Conservation (phyloP, 208 protist genomes). For the Zelonia costaricensis region DNA sequence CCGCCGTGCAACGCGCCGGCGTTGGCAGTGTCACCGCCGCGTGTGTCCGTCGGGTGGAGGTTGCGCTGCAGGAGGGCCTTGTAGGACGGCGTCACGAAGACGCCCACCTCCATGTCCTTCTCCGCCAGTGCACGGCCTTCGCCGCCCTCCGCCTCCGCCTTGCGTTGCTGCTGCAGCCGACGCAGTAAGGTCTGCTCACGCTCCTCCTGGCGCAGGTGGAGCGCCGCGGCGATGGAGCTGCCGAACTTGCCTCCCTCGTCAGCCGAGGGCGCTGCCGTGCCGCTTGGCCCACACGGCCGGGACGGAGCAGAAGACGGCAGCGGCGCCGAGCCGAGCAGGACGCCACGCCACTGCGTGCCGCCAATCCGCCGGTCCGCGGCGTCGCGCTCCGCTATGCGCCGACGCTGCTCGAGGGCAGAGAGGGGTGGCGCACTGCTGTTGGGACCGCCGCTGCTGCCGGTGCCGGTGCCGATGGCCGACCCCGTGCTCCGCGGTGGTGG, state of each 20-base stretch:
- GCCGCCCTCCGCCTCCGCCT: slow-evolving; percentile 35
- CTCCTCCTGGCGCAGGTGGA: slow-evolving; percentile 42
- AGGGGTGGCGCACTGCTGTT: neutral
- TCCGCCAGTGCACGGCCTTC: slow-evolving; percentile 35
- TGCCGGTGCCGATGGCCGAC: neutral
- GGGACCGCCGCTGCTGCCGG: neutral
- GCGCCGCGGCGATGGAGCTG: slow-evolving; percentile 53
- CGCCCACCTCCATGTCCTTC: slow-evolving; percentile 72
- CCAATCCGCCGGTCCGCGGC: neutral
- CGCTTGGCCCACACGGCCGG: too few species aligned
- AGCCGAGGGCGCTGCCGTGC: neutral
- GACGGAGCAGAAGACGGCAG: neutral
- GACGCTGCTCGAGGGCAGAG: slow-evolving; percentile 21
- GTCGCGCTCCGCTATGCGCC: slow-evolving; percentile 22
- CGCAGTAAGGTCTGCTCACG: slow-evolving; percentile 39
- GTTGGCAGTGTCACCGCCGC: too few species aligned
- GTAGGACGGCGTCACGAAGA: slow-evolving; percentile 75
- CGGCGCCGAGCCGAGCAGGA: neutral
- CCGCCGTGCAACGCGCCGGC: too few species aligned
- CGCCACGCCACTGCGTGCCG: slow-evolving; percentile 11
- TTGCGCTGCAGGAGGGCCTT: slow-evolving; percentile 47
- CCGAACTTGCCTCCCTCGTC: slow-evolving; percentile 50
- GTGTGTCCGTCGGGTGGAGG: slow-evolving; percentile 1
- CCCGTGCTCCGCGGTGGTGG: neutral
- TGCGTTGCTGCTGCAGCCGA: slow-evolving; percentile 46